phyloP scores from a whole-genome alignment of 345 rosid species.

The Hypericum androsaemum region DNA sequence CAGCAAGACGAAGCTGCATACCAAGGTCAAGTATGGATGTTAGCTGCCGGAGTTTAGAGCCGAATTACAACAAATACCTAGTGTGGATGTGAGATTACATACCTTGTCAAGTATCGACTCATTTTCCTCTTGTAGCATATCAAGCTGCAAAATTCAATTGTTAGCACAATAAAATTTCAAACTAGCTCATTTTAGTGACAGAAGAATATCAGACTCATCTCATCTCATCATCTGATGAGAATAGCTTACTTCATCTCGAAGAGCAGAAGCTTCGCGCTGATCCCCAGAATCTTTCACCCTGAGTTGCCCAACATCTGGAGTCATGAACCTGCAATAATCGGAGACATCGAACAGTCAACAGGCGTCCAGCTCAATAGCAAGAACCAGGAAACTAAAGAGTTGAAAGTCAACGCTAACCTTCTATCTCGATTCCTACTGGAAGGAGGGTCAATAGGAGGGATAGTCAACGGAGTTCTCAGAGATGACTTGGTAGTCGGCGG shows the following conservation, averaged over 20 bases:
- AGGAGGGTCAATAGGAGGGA: conserved; percentile 50
- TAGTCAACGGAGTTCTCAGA: conserved; percentile 44
- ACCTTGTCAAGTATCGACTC: conserved; percentile 33
- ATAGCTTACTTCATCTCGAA: conserved; percentile 84
- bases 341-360: conserved; percentile 2
- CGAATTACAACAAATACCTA: not conserved
- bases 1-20: conserved; percentile 65
- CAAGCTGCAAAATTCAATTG: conserved; percentile 45
- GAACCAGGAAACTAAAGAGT: not conserved
- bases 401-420: conserved; percentile 23
- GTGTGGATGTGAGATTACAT: conserved; percentile 2
- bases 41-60: conserved; percentile 11
- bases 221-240: conserved; percentile 6
- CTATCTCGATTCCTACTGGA: conserved; percentile 27
- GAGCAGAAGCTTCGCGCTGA: conserved; percentile 89
- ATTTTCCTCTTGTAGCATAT: conserved; percentile 69
- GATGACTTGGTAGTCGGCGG: conserved; percentile 39
- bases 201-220: not conserved
- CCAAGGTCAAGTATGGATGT: conserved; percentile 17
- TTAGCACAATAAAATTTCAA: too few species aligned
- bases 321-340: conserved; percentile 40
- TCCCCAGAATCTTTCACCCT: conserved; percentile 54
- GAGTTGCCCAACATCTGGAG: conserved; percentile 45
- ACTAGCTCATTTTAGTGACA: conserved; percentile 4
- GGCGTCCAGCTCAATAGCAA: not conserved